Evolutionary conservation across 2,329 filamentous ascomycete species (phyloP).

Genomic region (Fusarium domesticum): DNA sequence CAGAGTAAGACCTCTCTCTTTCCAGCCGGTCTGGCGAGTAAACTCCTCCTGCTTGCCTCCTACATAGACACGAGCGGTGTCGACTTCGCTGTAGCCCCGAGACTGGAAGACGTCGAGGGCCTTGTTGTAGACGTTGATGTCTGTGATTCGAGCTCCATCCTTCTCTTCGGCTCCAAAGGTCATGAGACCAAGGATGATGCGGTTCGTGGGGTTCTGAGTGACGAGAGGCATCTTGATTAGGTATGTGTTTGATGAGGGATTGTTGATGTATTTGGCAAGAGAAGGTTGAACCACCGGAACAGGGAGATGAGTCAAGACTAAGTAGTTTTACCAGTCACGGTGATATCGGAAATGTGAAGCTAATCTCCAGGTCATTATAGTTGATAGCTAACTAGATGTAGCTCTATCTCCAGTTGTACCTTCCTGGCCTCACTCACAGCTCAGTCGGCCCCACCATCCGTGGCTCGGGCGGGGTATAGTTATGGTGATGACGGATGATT

Average conservation of each 20-base stretch:
- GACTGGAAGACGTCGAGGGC: conserved; percentile 72
- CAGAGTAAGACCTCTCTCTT: conserved; percentile 70
- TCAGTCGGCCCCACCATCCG: background rate
- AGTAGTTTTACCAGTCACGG: conserved; percentile 7
- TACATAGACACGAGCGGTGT: conserved; percentile 76
- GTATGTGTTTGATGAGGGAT: background rate
- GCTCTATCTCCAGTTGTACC: conserved; percentile 8
- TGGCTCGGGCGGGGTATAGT: background rate
- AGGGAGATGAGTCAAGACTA: background rate
- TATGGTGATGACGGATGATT: background rate
- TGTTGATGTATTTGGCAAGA: background rate
- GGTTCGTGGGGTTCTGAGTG: conserved; percentile 49
- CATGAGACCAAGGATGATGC: conserved; percentile 83
- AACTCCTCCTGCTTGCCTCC: conserved; percentile 74
- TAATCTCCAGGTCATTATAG: conserved; percentile 13
- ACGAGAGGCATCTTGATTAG: conserved; percentile 46
- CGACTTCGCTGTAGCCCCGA: conserved; percentile 80
- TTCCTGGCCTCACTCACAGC: background rate
- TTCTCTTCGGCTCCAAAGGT: conserved; percentile 68
- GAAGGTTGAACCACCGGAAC: too few species aligned
- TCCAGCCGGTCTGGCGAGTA: conserved; percentile 72
- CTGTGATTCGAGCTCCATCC: conserved; percentile 68
- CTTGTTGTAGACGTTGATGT: conserved; percentile 62
- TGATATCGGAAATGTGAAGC: conserved; percentile 17
- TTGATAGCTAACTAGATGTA: background rate